Conservation (phyloP, 1,284 basidiomycete species). For the Rhodotorula sp. region DNA sequence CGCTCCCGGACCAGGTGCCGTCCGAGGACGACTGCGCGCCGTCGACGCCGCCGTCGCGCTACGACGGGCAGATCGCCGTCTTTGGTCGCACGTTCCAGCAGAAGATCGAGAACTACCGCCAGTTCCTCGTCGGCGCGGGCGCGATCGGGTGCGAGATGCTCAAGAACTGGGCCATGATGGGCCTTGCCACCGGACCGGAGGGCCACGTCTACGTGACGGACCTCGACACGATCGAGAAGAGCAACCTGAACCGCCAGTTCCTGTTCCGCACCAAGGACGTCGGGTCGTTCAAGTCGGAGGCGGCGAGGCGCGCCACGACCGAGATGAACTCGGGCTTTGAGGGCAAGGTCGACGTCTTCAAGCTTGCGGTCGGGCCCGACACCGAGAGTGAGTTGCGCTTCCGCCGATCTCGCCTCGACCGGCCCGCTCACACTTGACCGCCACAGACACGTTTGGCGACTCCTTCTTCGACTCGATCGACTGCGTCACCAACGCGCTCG, state of each 20-base stretch:
- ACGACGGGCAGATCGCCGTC: slow-evolving; percentile 94
- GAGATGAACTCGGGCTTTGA: slow-evolving; percentile 95
- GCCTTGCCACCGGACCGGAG: slow-evolving; percentile 76
- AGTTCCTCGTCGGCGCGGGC: slow-evolving; percentile 97
- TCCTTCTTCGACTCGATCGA: slow-evolving; percentile 85
- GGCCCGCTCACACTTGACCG: neutral
- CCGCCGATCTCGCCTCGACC: neutral
- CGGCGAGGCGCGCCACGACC: slow-evolving; percentile 84
- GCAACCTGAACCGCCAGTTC: slow-evolving; percentile 98
- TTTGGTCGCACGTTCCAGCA: slow-evolving; percentile 92
- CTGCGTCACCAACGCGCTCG: slow-evolving; percentile 98
- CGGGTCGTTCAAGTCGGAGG: slow-evolving; percentile 97
- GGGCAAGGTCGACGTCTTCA: slow-evolving; percentile 84
- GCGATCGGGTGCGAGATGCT: slow-evolving; percentile 99
- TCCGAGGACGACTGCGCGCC: slow-evolving; percentile 86
- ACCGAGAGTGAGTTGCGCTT: slow-evolving; percentile 73
- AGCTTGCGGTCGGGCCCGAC: slow-evolving; percentile 90
- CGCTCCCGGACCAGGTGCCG: slow-evolving; percentile 73
- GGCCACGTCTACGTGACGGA: slow-evolving; percentile 94
- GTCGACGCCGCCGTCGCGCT: slow-evolving; percentile 65
- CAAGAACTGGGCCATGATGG: slow-evolving; percentile 99
- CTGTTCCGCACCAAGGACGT: slow-evolving; percentile 96
- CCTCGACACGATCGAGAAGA: slow-evolving; percentile 99
- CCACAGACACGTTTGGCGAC: slow-evolving; percentile 80
- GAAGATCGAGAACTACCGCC: slow-evolving; percentile 84